Evolutionary conservation across 148 eudicot genomes (phyloP).

Genomic region (Fagopyrum esculentum): DNA sequence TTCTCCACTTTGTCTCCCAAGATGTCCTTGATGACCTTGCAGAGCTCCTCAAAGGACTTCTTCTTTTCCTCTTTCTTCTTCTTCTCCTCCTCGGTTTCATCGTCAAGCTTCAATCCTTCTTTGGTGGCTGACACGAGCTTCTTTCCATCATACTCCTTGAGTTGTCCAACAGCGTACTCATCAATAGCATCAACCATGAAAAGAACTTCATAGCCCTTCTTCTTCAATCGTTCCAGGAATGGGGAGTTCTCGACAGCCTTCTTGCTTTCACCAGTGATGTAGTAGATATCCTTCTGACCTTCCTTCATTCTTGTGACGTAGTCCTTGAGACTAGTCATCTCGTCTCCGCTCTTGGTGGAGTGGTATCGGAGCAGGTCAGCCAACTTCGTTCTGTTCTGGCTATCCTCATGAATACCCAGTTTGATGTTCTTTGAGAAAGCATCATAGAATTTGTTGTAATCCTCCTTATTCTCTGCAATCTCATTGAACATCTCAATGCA

Average conservation of each 20-base stretch:
- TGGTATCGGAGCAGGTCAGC: constrained; percentile 75
- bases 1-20: constrained; percentile 81
- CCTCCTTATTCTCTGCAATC: constrained; percentile 90
- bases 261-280: constrained; percentile 85
- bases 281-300: constrained; percentile 82
- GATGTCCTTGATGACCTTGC: constrained; percentile 83
- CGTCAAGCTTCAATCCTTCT: constrained; percentile 78
- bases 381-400: constrained; percentile 70
- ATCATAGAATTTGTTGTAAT: constrained; percentile 81
- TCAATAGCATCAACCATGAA: constrained; percentile 93
- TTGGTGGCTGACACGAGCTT: constrained; percentile 84
- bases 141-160: constrained; percentile 90
- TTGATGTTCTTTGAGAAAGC: constrained; percentile 83
- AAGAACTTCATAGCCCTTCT: constrained; percentile 78
- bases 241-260: constrained; percentile 94
- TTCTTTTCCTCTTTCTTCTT: constrained; percentile 73
- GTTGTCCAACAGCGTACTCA: constrained; percentile 85
- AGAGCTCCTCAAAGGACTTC: constrained; percentile 68
- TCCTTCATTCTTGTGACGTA: constrained; percentile 93
- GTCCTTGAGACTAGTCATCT: constrained; percentile 74
- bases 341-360: constrained; percentile 86
- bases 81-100: constrained; percentile 81
- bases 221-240: constrained; percentile 75
- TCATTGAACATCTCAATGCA: constrained; percentile 92
- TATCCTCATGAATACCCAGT: constrained; percentile 84